Percentiles rank a stretch among this genome's conserved stretches.
These are phyloP conservation scores for Acanthamoeba lenticulata DNA, from an alignment of 208 protist genomes.

Conservation along the genomic window DNA sequence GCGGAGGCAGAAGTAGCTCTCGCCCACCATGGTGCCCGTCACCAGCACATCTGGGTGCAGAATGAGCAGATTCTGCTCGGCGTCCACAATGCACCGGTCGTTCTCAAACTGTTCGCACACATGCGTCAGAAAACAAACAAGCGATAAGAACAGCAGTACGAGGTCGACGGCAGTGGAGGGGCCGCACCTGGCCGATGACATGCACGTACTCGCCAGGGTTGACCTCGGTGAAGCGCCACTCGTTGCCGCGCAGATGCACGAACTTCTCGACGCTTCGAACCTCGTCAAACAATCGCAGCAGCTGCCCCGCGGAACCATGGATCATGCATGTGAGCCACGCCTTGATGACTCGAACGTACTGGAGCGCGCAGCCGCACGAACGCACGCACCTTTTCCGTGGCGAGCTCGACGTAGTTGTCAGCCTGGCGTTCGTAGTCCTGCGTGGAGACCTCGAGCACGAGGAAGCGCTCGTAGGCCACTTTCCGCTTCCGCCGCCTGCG, in stretches of 20 bases:
- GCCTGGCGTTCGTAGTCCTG: neutral
- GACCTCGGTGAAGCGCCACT: constrained; percentile 2
- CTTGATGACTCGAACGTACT: neutral
- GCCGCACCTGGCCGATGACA: constrained; percentile 17
- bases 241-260: neutral
- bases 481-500: neutral
- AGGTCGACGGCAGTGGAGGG: neutral
- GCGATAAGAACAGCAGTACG: neutral
- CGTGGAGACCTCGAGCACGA: constrained; percentile 34
- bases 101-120: neutral
- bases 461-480: constrained; percentile 8
- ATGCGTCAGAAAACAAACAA: too few species aligned
- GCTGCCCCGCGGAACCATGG: too few species aligned
- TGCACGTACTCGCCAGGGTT: constrained; percentile 54
- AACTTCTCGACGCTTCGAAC: constrained; percentile 11
- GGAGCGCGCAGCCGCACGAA: too few species aligned
- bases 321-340: neutral
- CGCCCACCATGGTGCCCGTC: constrained; percentile 50
- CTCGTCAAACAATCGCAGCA: constrained; percentile 44
- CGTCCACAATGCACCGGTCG: constrained; percentile 24
- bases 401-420: neutral
- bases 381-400: constrained; percentile 33
- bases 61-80: constrained; percentile 51
- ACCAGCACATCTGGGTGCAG: constrained; percentile 58
- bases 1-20: constrained; percentile 64